phyloP scores from a whole-genome alignment of 179 eudicot genomes.

The Vitellaria paradoxa region DNA sequence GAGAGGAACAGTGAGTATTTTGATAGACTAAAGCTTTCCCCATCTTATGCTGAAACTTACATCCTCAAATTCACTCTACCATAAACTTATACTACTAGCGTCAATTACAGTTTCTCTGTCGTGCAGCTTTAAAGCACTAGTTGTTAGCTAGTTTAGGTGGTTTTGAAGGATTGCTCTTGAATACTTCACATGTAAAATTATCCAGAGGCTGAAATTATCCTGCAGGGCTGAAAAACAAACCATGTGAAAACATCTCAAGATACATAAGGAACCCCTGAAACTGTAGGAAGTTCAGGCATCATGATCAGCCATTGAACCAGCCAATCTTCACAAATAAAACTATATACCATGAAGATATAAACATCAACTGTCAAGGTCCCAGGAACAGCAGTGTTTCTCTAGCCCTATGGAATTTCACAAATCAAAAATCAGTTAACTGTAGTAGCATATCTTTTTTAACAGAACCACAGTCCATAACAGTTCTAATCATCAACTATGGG shows the following conservation, averaged over 20 bases:
- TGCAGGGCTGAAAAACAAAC: neutral
- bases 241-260: neutral
- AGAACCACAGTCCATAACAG: neutral
- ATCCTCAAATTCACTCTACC: neutral
- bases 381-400: no score
- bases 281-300: neutral
- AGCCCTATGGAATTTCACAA: no score
- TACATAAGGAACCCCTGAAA: neutral
- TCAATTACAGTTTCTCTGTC: neutral
- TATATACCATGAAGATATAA: neutral
- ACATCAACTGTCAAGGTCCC: no score
- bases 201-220: neutral
- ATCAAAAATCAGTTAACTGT: no score
- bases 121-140: neutral
- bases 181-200: neutral
- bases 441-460: no score
- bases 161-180: neutral
- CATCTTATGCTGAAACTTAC: neutral
- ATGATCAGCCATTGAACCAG: neutral
- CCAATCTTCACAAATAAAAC: neutral
- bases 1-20: no score
- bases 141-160: neutral
- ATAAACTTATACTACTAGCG: neutral
- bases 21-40: no score
- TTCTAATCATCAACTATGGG: neutral